Evolutionary conservation across 2,329 filamentous ascomycete genomes (phyloP).

Genomic region (Penicillium sp.): DNA sequence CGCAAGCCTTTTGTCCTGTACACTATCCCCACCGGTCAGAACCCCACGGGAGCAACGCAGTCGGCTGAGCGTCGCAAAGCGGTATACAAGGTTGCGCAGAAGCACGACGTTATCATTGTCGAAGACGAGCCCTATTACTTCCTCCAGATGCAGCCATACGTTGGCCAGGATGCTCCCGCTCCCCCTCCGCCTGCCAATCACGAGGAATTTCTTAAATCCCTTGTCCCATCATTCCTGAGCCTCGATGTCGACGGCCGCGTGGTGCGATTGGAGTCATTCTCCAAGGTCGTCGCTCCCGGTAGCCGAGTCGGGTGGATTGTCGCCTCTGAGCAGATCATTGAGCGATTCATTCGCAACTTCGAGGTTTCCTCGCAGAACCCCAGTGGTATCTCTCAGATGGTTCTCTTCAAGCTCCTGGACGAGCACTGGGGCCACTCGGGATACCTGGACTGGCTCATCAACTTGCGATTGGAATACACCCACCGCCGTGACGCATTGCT

Average conservation of each 20-base stretch:
- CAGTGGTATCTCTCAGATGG: slow-evolving; percentile 74
- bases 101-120: slow-evolving; percentile 80
- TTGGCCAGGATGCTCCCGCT: slow-evolving; percentile 49
- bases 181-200: slow-evolving; percentile 57
- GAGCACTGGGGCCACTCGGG: slow-evolving; percentile 91
- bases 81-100: slow-evolving; percentile 72
- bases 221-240: slow-evolving; percentile 71
- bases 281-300: slow-evolving; percentile 82
- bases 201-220: slow-evolving; percentile 66
- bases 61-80: slow-evolving; percentile 61
- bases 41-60: slow-evolving; percentile 85
- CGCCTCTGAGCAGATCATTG: slow-evolving; percentile 75
- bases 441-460: slow-evolving; percentile 83
- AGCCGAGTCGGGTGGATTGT: slow-evolving; percentile 85
- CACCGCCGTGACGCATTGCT: slow-evolving; percentile 70
- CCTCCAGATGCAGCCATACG: slow-evolving; percentile 75
- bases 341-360: slow-evolving; percentile 74
- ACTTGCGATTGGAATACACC: slow-evolving; percentile 77
- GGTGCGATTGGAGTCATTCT: slow-evolving; percentile 86
- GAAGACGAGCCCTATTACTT: slow-evolving; percentile 97
- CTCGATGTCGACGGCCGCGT: slow-evolving; percentile 85
- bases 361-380: slow-evolving; percentile 84
- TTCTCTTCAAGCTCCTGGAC: slow-evolving; percentile 84
- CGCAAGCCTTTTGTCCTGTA: slow-evolving; percentile 65
- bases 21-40: slow-evolving; percentile 76